Conservation (phyloP, 805 yeast species). For the Saccharomycopsis fibuligera region DNA sequence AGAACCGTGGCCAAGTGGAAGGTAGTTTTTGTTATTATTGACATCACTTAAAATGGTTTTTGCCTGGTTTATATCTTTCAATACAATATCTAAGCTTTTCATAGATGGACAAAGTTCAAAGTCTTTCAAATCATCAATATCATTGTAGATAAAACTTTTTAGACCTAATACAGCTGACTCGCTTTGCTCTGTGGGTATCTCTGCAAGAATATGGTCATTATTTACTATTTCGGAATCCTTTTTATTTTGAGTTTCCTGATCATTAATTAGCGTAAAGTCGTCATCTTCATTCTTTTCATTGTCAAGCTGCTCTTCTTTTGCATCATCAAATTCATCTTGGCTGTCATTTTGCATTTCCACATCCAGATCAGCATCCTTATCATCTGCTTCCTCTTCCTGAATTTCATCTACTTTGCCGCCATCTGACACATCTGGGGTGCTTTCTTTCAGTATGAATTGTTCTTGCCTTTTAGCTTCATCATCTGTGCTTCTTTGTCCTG, state of each 20-base stretch:
- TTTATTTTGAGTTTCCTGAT: conserved; percentile 7
- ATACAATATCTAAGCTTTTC: conserved; percentile 49
- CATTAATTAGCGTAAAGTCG: neutral
- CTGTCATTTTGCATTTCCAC: conserved; percentile 16
- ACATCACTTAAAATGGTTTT: conserved; percentile 38
- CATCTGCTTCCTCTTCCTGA: conserved; percentile 23
- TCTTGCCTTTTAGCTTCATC: neutral
- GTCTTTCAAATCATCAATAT: conserved; percentile 27
- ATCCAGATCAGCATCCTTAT: conserved; percentile 13
- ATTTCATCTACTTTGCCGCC: conserved; percentile 21
- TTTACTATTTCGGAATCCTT: conserved; percentile 13
- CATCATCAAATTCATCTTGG: conserved; percentile 17
- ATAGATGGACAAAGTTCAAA: conserved; percentile 66
- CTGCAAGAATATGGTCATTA: neutral
- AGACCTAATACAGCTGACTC: conserved; percentile 11
- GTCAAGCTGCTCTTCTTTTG: conserved; percentile 20
- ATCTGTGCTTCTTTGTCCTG: conserved; percentile 21
- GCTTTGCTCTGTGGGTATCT: conserved; percentile 10
- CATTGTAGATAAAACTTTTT: conserved; percentile 17
- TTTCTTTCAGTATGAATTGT: neutral
- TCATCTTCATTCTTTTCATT: conserved; percentile 20
- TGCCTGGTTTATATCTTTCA: conserved; percentile 49
- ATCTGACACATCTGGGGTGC: conserved; percentile 14
- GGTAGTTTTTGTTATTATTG: conserved; percentile 26
- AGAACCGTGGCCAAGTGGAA: conserved; percentile 1